phyloP scores from a whole-genome alignment of 345 rosid species.

The Lepidium aucheri region DNA sequence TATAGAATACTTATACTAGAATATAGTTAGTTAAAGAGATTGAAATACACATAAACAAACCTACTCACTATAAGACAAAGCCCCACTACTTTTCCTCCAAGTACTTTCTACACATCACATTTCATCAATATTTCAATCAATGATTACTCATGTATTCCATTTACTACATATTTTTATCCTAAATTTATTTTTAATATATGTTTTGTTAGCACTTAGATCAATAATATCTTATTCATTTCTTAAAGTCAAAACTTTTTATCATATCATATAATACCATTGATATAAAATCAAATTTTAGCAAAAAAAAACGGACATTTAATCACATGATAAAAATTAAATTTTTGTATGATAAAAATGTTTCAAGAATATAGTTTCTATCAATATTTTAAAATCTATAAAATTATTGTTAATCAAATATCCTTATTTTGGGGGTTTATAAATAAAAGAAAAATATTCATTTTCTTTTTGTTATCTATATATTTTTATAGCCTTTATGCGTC shows the following conservation, averaged over 20 bases:
- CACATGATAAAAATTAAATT: background rate
- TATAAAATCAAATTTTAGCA: too few relatives aligned
- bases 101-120: slow-evolving; percentile 20
- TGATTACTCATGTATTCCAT: slow-evolving; percentile 15
- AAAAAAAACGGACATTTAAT: too few relatives aligned
- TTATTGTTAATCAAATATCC: slow-evolving; percentile 15
- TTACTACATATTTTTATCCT: background rate
- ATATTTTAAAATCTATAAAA: background rate
- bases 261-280: too few relatives aligned
- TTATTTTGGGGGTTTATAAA: slow-evolving; percentile 9
- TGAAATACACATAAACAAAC: background rate
- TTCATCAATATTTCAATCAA: slow-evolving; percentile 21
- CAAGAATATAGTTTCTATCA: background rate
- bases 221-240: too few relatives aligned
- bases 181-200: too few relatives aligned
- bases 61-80: slow-evolving; percentile 11
- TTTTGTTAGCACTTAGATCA: too few relatives aligned
- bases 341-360: background rate
- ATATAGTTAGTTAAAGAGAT: too few relatives aligned
- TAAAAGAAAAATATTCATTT: background rate
- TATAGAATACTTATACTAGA: too few relatives aligned
- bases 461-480: background rate
- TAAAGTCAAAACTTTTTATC: too few relatives aligned
- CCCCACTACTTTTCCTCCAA: slow-evolving; percentile 11
- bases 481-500: background rate